Base-by-base conservation (phyloP, 345 rosid genomes). In the Kandelia obovata region DNA sequence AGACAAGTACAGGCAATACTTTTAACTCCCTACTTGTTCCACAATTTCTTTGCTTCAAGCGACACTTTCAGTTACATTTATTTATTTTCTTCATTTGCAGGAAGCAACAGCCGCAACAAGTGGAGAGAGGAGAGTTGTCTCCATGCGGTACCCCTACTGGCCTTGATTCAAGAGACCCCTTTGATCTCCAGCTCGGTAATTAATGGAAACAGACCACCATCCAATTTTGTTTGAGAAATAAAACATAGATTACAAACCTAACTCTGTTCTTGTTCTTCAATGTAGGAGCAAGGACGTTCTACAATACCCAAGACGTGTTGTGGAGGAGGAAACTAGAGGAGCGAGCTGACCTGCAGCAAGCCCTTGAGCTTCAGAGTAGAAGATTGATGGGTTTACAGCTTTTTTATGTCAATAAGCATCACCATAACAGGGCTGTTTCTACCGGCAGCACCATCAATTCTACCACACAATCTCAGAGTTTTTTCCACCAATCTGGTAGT, bases 241-340 rank as follows among this genome's bases (percentile, higher is more conserved):
- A 56, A 27, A 2, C 59, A 23, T 9, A 17, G 23, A 8, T 20
- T 56, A 55, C 4, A 2, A 2, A 8, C 17, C 21, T 39, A 9
- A 16, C 10, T 9, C 1, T 7, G n/a, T 11, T 21, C n/a, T 55
- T 27, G 7, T 67, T 46, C 17, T 53, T 56, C 7, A 10, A 37
- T 19, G 31, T 64, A 89, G 98, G 97, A 20, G 70, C 83, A 17
- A 87, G 92, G 66, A 84, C 84, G 85, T 82, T 82, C 26, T 86
- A 85, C 78, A 86, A 85, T 23, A 77, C 81, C 5, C 93, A 85
- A 61, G 96, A 93, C 72, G 63, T 81, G 79, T 39, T 88, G 75
- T 85, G 89, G 90, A 84, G 89, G 77, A 85, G 92, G 72, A 88
- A 82, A 66, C 64, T 87, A 57, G 98, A 89, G 77, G 92, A 93